These are phyloP conservation scores for Carpinus viminea DNA, from an alignment of 306 rosid genomes.

Conservation along the genomic window DNA sequence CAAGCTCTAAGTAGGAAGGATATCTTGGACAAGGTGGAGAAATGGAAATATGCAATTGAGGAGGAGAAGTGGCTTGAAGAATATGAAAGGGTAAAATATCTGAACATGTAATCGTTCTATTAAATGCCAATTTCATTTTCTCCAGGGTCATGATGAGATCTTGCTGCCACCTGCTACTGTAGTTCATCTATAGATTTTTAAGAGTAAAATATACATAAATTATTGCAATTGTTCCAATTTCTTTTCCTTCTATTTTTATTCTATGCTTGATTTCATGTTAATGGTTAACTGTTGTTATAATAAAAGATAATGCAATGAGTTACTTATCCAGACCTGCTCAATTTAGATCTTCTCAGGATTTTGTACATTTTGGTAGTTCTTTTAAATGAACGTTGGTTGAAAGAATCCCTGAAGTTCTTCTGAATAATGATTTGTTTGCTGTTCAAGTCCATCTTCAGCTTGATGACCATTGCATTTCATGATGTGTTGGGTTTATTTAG, in stretches of 20 bases:
- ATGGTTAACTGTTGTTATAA: not conserved
- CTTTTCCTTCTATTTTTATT: not conserved
- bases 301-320: not conserved
- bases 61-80: slow-evolving; percentile 98
- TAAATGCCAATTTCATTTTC: not conserved
- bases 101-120: slow-evolving; percentile 2
- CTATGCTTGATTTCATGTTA: not conserved
- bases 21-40: slow-evolving; percentile 85
- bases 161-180: not conserved
- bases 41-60: slow-evolving; percentile 78
- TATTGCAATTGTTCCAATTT: not conserved
- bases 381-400: not conserved
- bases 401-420: not conserved
- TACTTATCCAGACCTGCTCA: not conserved
- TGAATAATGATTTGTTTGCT: not conserved
- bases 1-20: slow-evolving; percentile 88
- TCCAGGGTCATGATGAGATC: not conserved
- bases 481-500: no score
- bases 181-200: not conserved
- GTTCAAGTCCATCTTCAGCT: not conserved
- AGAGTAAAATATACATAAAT: not conserved
- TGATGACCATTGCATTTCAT: no score
- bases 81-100: slow-evolving; percentile 74
- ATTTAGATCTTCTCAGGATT: not conserved
- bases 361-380: not conserved